Evolutionary conservation across 257 asterid genomes (phyloP).

Genomic region (Solanum sejunctum): DNA sequence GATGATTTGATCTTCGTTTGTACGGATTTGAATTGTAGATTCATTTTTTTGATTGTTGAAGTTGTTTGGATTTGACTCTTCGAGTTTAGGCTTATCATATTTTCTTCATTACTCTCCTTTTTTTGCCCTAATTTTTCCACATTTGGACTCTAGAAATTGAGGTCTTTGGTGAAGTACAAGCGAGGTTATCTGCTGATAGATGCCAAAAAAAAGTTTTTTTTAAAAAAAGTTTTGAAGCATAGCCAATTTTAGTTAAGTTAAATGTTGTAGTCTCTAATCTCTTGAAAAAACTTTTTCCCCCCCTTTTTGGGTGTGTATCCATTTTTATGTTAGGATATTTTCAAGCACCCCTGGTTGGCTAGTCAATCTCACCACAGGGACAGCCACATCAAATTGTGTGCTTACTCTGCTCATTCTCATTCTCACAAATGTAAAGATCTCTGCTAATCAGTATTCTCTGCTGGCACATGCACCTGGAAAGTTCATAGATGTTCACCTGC

Average conservation of each 20-base stretch:
- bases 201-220: background rate
- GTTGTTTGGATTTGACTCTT: background rate
- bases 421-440: constrained; percentile 35
- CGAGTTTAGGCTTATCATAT: background rate
- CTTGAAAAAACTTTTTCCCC: background rate
- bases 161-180: background rate
- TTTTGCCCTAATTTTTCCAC: background rate
- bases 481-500: background rate
- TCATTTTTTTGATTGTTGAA: background rate
- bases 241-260: background rate
- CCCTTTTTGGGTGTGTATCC: background rate
- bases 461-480: constrained; percentile 19
- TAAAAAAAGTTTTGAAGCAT: background rate
- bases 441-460: constrained; percentile 32
- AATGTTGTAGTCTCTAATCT: background rate
- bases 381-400: constrained; percentile 83
- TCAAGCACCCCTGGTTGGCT: background rate
- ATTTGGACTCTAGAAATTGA: background rate
- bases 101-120: background rate
- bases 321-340: background rate
- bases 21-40: background rate
- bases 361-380: constrained; percentile 18
- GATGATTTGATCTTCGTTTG: background rate
- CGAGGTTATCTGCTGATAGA: background rate
- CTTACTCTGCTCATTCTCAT: constrained; percentile 55